Evolutionary conservation across 441 rosid genomes (phyloP).

Genomic region (Geranium incanum): DNA sequence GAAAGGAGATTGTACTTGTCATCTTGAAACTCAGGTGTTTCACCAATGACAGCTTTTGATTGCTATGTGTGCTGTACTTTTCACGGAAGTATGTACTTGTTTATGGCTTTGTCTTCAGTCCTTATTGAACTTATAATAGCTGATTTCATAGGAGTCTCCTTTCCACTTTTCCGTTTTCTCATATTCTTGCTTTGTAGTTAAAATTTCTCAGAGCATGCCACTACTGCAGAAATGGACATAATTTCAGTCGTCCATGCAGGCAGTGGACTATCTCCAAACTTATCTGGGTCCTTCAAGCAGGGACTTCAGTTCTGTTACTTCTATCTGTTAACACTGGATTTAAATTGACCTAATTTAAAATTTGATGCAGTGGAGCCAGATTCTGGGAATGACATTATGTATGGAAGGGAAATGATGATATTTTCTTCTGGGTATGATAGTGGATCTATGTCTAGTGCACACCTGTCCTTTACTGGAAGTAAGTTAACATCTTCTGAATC

Average conservation of each 20-base stretch:
- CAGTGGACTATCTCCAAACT: too few relatives aligned
- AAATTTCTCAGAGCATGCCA: not conserved
- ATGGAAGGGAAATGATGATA: slow-evolving; percentile 45
- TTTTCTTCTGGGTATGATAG: slow-evolving; percentile 36
- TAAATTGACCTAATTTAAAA: not conserved
- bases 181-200: not conserved
- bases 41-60: too few relatives aligned
- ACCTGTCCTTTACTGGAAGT: slow-evolving; percentile 32
- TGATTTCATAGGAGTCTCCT: not conserved
- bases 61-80: too few relatives aligned
- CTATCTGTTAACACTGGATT: not conserved
- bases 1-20: too few relatives aligned
- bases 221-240: not conserved
- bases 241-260: too few relatives aligned
- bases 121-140: not conserved
- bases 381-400: slow-evolving; percentile 31
- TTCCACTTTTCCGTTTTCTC: not conserved
- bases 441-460: slow-evolving; percentile 29
- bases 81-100: too few relatives aligned
- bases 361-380: slow-evolving; percentile 51
- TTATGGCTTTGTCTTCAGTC: not conserved
- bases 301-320: not conserved
- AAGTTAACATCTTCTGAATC: slow-evolving; percentile 37
- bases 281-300: not conserved
- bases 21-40: too few relatives aligned